Percentiles rank a stretch among this genome's conserved stretches.
These are phyloP conservation scores for Pseudomassariella vexata DNA, from an alignment of 2,329 filamentous ascomycete genomes.

Conservation along the genomic window DNA sequence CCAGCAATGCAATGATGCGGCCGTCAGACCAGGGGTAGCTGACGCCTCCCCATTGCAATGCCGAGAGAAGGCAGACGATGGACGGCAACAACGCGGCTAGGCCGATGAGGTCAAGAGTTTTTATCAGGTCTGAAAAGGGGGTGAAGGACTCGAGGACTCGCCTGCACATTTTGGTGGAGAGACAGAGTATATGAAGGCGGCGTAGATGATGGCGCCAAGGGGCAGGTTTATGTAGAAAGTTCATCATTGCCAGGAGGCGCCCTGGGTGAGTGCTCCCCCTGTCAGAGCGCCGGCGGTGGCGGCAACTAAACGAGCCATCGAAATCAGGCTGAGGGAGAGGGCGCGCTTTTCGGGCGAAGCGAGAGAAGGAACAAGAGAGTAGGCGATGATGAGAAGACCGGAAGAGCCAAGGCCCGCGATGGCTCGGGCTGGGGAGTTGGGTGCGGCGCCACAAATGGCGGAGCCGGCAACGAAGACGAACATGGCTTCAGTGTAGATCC, in stretches of 20 bases:
- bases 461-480: conserved; percentile 30
- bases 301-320: no score
- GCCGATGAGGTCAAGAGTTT: conserved; percentile 7
- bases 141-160: no score
- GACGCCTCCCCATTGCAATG: conserved; percentile 2
- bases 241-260: conserved; percentile 15
- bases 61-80: conserved; percentile 1
- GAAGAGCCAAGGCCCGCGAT: conserved; percentile 24
- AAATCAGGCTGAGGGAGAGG: no score
- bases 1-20: conserved; percentile 2
- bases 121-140: background rate
- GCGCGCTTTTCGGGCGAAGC: no score
- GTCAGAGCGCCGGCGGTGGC: no score
- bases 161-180: no score
- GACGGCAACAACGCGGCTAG: background rate
- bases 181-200: conserved; percentile 11
- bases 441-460: conserved; percentile 19
- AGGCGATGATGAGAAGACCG: conserved; percentile 27
- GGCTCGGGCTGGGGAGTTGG: conserved; percentile 8
- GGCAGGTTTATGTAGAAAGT: conserved; percentile 16
- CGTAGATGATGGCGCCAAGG: conserved; percentile 9
- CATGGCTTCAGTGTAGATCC: conserved; percentile 21
- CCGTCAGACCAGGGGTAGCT: conserved; percentile 1
- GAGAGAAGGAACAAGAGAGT: no score
- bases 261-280: conserved; percentile 10